These are phyloP conservation scores for Claviceps sp. DNA, from an alignment of 2,329 filamentous ascomycete genomes.

Conservation along the genomic window DNA sequence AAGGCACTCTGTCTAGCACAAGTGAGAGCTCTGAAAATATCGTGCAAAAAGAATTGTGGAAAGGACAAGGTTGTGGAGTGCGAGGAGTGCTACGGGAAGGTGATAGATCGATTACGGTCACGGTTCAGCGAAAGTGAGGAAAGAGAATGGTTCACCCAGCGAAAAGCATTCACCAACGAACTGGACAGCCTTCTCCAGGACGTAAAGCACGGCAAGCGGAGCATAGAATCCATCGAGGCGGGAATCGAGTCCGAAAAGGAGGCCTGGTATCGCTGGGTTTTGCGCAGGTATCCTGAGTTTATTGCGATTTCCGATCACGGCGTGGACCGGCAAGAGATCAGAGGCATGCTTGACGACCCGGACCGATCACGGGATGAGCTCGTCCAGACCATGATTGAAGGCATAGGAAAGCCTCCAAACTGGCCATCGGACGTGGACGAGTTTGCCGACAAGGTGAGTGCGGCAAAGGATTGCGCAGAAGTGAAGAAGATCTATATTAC, in stretches of 20 bases:
- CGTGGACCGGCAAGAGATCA: slow-evolving; percentile 19
- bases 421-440: slow-evolving; percentile 21
- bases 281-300: slow-evolving; percentile 26
- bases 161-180: slow-evolving; percentile 34
- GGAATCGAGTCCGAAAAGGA: slow-evolving; percentile 38
- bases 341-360: slow-evolving; percentile 23
- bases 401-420: slow-evolving; percentile 19
- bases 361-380: slow-evolving; percentile 24
- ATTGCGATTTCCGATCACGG: slow-evolving; percentile 19
- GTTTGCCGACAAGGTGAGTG: slow-evolving; percentile 21
- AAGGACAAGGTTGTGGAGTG: slow-evolving; percentile 32
- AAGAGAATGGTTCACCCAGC: slow-evolving; percentile 38
- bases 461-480: slow-evolving; percentile 18
- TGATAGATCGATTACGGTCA: slow-evolving; percentile 31
- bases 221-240: slow-evolving; percentile 33
- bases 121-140: slow-evolving; percentile 22
- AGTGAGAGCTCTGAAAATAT: slow-evolving; percentile 26
- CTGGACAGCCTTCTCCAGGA: slow-evolving; percentile 36
- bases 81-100: slow-evolving; percentile 31
- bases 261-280: slow-evolving; percentile 37
- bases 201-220: slow-evolving; percentile 29
- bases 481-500: slow-evolving; percentile 26
- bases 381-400: slow-evolving; percentile 22
- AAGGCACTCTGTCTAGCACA: slow-evolving; percentile 25
- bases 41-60: slow-evolving; percentile 30